These are phyloP conservation scores for Termitomyces sp. DNA, from an alignment of 768 basidiomycete genomes.

Conservation along the genomic window DNA sequence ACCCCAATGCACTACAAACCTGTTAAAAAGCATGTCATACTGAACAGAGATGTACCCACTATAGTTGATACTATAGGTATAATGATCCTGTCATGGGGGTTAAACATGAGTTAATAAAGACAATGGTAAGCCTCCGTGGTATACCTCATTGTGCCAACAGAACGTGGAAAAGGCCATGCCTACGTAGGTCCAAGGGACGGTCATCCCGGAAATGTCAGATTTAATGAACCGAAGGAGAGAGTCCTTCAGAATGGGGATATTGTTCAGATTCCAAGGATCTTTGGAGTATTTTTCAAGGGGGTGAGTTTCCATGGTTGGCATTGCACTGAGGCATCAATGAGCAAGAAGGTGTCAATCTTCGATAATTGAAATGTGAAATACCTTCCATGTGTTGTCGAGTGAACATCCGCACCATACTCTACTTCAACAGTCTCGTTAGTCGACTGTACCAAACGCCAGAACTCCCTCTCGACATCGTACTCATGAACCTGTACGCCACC, in stretches of 20 bases:
- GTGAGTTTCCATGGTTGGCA: slow-evolving; percentile 94
- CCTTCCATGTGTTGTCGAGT: slow-evolving; percentile 97
- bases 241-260: slow-evolving; percentile 89
- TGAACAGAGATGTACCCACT: slow-evolving; percentile 48
- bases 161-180: slow-evolving; percentile 99
- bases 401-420: slow-evolving; percentile 99
- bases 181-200: slow-evolving; percentile 98
- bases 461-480: slow-evolving; percentile 90
- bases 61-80: slow-evolving; percentile 94
- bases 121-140: neutral
- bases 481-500: slow-evolving; percentile 74
- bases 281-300: slow-evolving; percentile 83
- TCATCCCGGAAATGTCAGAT: slow-evolving; percentile 99
- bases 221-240: slow-evolving; percentile 97
- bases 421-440: slow-evolving; percentile 91
- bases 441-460: slow-evolving; percentile 94
- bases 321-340: slow-evolving; percentile 55
- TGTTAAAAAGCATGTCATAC: slow-evolving; percentile 8
- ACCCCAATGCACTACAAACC: slow-evolving; percentile 89
- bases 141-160: slow-evolving; percentile 98
- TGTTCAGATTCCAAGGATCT: slow-evolving; percentile 98
- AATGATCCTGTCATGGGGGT: slow-evolving; percentile 72
- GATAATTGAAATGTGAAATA: slow-evolving; percentile 30
- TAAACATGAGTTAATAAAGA: neutral
- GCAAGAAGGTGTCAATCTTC: neutral